Percentiles rank a stretch among this genome's conserved stretches.
Evolutionary conservation across 805 yeast genomes (phyloP).

Genomic region (Groenewaldozyma salmanticensis): DNA sequence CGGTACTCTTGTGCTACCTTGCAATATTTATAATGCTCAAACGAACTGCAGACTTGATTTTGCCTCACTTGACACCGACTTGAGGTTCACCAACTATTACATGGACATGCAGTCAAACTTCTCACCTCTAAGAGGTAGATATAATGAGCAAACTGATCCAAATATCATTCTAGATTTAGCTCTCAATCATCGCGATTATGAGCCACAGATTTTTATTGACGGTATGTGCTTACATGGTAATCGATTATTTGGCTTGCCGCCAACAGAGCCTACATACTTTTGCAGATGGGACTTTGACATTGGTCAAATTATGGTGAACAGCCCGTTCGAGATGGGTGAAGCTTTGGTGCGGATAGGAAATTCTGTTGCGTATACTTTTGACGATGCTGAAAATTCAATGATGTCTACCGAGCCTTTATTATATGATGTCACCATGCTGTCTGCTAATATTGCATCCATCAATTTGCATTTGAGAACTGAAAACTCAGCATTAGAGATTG

Average conservation of each 20-base stretch:
- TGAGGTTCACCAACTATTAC: slow-evolving; percentile 82
- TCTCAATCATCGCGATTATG: slow-evolving; percentile 7
- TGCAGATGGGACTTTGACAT: slow-evolving; percentile 83
- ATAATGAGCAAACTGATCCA: slow-evolving; percentile 10
- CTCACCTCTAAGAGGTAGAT: slow-evolving; percentile 42
- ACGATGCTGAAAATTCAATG: slow-evolving; percentile 69
- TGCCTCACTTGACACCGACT: slow-evolving; percentile 60
- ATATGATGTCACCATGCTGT: slow-evolving; percentile 60
- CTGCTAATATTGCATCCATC: slow-evolving; percentile 44
- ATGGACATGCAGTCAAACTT: slow-evolving; percentile 82
- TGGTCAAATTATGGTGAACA: slow-evolving; percentile 47
- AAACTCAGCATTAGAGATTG: slow-evolving; percentile 18
- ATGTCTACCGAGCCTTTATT: slow-evolving; percentile 44
- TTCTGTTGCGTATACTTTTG: slow-evolving; percentile 52
- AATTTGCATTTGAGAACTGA: slow-evolving; percentile 33
- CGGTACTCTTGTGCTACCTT: slow-evolving; percentile 69
- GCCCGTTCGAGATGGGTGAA: slow-evolving; percentile 35
- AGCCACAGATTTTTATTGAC: slow-evolving; percentile 41
- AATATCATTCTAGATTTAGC: slow-evolving; percentile 13
- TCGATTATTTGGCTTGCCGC: slow-evolving; percentile 88
- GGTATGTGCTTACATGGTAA: slow-evolving; percentile 70
- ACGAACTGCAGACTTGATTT: slow-evolving; percentile 51
- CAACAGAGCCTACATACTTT: slow-evolving; percentile 74
- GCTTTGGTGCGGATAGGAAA: slow-evolving; percentile 28
- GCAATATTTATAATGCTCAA: slow-evolving; percentile 52